Evolutionary conservation across 345 rosid genomes (phyloP).

Genomic region (Corymbia maculata): DNA sequence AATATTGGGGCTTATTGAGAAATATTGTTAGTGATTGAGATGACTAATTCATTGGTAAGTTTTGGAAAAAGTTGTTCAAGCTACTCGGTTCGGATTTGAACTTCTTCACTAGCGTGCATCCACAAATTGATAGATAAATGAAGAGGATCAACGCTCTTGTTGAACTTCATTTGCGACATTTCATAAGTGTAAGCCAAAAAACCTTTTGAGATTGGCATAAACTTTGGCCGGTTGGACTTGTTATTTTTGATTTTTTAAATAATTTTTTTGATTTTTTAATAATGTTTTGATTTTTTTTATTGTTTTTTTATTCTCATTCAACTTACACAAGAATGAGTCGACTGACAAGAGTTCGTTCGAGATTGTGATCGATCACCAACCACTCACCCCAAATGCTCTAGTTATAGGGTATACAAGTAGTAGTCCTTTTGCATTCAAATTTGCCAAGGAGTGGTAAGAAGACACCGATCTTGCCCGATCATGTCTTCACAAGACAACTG

Average conservation of each 20-base stretch:
- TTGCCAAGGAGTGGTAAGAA: not conserved
- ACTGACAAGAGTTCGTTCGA: accelerated
- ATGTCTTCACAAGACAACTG: not conserved
- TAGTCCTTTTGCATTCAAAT: not conserved
- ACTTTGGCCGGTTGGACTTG: too few relatives aligned
- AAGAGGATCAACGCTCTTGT: not conserved
- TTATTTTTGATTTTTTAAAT: too few relatives aligned
- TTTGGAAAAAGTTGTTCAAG: not conserved
- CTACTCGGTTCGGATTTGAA: not conserved
- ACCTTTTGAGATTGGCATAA: not conserved
- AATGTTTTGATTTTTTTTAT: too few relatives aligned
- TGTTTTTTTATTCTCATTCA: slow-evolving; percentile 4
- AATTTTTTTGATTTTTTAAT: too few relatives aligned
- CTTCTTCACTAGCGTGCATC: not conserved
- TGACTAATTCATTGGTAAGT: not conserved
- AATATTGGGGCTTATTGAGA: not conserved
- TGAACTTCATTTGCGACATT: not conserved
- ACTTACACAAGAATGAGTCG: not conserved
- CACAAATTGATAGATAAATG: not conserved
- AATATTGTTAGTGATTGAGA: not conserved
- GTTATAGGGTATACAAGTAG: not conserved
- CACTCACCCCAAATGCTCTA: not conserved
- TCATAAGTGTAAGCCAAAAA: not conserved
- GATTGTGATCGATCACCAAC: not conserved
- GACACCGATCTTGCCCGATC: not conserved